phyloP scores from a whole-genome alignment of 164 flowering plant genomes.

The Nymphaea colorata region DNA sequence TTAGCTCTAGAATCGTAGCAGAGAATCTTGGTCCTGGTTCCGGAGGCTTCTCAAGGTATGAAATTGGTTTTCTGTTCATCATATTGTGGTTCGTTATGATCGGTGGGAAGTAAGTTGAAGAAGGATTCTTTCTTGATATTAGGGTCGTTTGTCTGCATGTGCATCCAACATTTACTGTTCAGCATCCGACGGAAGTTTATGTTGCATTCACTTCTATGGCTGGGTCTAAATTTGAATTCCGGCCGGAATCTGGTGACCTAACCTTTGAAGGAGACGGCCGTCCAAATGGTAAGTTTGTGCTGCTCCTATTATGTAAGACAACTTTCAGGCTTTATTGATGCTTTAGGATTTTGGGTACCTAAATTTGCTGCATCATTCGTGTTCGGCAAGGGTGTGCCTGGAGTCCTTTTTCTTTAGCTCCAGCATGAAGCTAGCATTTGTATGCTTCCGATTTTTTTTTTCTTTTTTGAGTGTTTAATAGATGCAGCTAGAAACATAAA shows the following conservation, averaged over 20 bases:
- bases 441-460: not conserved
- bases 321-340: not conserved
- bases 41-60: slow-evolving; percentile 83
- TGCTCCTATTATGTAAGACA: too few relatives aligned
- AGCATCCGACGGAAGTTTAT: slow-evolving; percentile 71
- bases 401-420: not conserved
- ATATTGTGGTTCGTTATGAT: not conserved
- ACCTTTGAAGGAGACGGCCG: slow-evolving; percentile 50
- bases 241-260: slow-evolving; percentile 69
- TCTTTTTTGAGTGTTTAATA: not conserved
- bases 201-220: slow-evolving; percentile 53
- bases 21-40: slow-evolving; percentile 88
- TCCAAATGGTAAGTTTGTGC: slow-evolving; percentile 55
- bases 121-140: slow-evolving; percentile 4
- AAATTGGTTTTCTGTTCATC: not conserved
- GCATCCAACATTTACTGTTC: slow-evolving; percentile 60
- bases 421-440: not conserved
- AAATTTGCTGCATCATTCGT: not conserved
- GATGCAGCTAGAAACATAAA: not conserved
- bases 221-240: slow-evolving; percentile 65
- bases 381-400: not conserved
- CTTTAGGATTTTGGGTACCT: not conserved
- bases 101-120: not conserved
- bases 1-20: slow-evolving; percentile 62
- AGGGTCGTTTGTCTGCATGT: slow-evolving; percentile 89